Evolutionary conservation across 345 rosid species (phyloP).

Genomic region (Corymbia maculata): DNA sequence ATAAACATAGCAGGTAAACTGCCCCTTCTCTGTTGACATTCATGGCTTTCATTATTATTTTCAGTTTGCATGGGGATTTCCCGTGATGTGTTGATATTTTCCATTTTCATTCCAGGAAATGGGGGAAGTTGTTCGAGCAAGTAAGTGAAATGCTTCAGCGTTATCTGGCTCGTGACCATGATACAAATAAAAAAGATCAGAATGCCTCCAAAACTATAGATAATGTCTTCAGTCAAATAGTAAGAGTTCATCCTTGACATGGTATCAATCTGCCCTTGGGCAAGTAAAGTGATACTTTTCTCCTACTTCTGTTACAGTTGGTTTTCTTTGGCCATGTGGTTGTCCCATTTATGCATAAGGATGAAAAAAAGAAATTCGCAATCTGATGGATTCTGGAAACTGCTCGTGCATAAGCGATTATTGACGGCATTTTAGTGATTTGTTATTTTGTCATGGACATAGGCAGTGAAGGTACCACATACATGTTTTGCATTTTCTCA

Average conservation of each 20-base stretch:
- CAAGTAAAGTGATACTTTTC: neutral
- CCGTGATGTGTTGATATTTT: accelerated
- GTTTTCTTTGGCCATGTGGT: too few relatives aligned
- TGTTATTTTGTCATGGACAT: too few relatives aligned
- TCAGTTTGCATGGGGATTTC: neutral
- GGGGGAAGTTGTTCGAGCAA: neutral
- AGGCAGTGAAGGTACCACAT: too few relatives aligned
- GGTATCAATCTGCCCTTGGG: neutral
- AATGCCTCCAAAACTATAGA: neutral
- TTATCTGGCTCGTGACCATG: neutral
- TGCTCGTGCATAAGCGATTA: too few relatives aligned
- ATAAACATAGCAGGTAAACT: neutral
- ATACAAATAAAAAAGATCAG: neutral
- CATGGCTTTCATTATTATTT: neutral
- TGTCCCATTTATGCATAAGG: too few relatives aligned
- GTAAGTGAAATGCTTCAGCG: neutral
- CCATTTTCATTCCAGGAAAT: too few relatives aligned
- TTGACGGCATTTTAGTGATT: too few relatives aligned
- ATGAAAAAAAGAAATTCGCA: too few relatives aligned
- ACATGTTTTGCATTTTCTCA: too few relatives aligned
- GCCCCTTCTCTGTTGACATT: neutral
- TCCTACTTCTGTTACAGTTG: too few relatives aligned
- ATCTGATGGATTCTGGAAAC: too few relatives aligned
- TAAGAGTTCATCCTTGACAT: neutral
- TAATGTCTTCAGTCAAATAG: neutral